phyloP scores from a whole-genome alignment of 2,329 filamentous ascomycete species.

The Rutstroemia sp. region DNA sequence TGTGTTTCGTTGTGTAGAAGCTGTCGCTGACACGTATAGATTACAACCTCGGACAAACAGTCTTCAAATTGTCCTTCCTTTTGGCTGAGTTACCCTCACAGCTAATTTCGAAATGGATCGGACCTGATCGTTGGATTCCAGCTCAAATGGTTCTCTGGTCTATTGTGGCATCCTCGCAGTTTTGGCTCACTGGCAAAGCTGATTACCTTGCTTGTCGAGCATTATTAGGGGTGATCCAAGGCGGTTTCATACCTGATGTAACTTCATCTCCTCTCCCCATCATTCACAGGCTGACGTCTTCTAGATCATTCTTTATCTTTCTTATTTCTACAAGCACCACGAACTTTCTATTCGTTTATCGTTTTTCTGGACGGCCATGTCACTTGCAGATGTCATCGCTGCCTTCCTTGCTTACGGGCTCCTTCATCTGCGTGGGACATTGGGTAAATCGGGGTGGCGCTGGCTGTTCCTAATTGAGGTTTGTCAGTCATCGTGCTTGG shows the following conservation, averaged over 20 bases:
- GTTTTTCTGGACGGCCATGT: slow-evolving; percentile 22
- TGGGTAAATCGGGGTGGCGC: slow-evolving; percentile 27
- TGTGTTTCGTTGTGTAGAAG: too few species aligned
- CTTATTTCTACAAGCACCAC: slow-evolving; percentile 24
- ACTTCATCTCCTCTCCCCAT: slow-evolving; percentile 30
- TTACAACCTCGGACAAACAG: slow-evolving; percentile 39
- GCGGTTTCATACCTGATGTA: slow-evolving; percentile 33
- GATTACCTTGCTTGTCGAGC: slow-evolving; percentile 27
- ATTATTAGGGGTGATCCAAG: slow-evolving; percentile 22
- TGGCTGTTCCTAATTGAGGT: slow-evolving; percentile 33
- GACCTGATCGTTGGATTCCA: slow-evolving; percentile 43
- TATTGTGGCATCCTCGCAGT: slow-evolving; percentile 46
- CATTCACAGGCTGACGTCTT: slow-evolving; percentile 31
- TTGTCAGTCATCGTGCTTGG: too few species aligned
- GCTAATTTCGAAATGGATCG: slow-evolving; percentile 37
- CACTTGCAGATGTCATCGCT: slow-evolving; percentile 19
- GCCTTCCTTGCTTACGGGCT: slow-evolving; percentile 23
- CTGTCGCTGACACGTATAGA: slow-evolving; percentile 23
- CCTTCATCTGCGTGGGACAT: slow-evolving; percentile 18
- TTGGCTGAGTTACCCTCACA: slow-evolving; percentile 51
- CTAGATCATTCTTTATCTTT: slow-evolving; percentile 25
- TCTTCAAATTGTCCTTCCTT: slow-evolving; percentile 32
- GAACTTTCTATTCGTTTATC: slow-evolving; percentile 22
- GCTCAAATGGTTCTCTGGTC: slow-evolving; percentile 46
- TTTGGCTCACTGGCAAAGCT: slow-evolving; percentile 29